These are phyloP conservation scores for Plasmodium sp. DNA, from an alignment of 169 alveolate species.

Conservation along the genomic window DNA sequence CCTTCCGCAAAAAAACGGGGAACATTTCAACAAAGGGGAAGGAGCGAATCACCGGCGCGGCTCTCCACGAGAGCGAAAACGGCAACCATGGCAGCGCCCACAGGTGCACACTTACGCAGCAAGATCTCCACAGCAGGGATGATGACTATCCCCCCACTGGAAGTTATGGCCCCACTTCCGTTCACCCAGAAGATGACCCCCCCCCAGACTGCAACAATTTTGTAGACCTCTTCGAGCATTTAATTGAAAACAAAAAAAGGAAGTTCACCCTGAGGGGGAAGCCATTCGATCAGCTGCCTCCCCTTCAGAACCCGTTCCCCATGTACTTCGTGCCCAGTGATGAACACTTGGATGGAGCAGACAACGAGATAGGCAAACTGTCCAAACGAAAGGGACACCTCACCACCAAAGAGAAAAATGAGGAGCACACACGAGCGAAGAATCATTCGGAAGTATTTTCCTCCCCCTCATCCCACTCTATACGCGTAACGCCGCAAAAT, in stretches of 20 bases:
- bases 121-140: not conserved
- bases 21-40: not conserved
- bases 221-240: constrained; percentile 28
- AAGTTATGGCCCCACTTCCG: not conserved
- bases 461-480: not conserved
- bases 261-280: not conserved
- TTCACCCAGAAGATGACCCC: not conserved
- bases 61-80: not conserved
- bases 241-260: constrained; percentile 44
- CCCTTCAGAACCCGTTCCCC: not conserved
- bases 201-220: not conserved
- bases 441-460: not conserved
- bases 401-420: not conserved
- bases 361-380: not conserved
- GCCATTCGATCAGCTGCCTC: not conserved
- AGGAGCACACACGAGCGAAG: not conserved
- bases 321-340: not conserved
- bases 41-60: not conserved
- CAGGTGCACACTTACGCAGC: not conserved
- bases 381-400: not conserved
- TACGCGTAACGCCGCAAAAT: not conserved
- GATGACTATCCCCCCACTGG: not conserved
- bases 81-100: not conserved
- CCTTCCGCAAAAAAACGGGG: not conserved
- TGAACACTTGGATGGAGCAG: not conserved